phyloP scores from a whole-genome alignment of 1,284 basidiomycete genomes.

The Apiotrichum laibachii region DNA sequence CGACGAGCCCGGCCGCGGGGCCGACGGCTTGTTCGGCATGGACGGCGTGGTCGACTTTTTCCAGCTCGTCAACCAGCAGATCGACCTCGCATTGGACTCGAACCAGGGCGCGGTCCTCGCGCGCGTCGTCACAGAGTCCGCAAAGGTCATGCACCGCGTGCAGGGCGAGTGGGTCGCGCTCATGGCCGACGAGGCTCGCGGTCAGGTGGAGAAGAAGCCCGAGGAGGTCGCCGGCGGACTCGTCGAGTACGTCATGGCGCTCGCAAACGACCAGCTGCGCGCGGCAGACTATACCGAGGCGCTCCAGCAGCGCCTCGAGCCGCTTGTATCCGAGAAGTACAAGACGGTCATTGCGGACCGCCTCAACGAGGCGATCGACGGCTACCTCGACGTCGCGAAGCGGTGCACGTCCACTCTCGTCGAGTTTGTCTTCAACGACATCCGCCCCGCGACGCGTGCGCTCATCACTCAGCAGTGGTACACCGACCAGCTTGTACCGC shows the following conservation, averaged over 20 bases:
- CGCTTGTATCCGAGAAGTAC: conserved; percentile 91
- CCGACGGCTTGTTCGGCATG: conserved; percentile 84
- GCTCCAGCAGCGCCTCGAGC: conserved; percentile 78
- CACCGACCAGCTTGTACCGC: conserved; percentile 57
- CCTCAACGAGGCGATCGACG: conserved; percentile 94
- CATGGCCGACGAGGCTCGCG: conserved; percentile 81
- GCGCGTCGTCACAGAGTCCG: conserved; percentile 82
- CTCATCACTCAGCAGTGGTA: conserved; percentile 86
- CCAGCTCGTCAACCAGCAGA: conserved; percentile 97
- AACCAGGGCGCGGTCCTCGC: conserved; percentile 91
- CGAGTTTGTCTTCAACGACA: conserved; percentile 90
- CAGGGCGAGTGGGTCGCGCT: conserved; percentile 85
- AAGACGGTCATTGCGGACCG: conserved; percentile 75
- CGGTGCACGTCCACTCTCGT: conserved; percentile 93
- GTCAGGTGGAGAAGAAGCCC: conserved; percentile 74
- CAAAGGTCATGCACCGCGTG: conserved; percentile 83
- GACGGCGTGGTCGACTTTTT: conserved; percentile 94
- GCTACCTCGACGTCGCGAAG: conserved; percentile 96
- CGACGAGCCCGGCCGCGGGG: conserved; percentile 82
- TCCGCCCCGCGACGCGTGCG: conserved; percentile 81
- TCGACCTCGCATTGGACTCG: conserved; percentile 92
- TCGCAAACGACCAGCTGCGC: conserved; percentile 98
- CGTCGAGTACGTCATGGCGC: conserved; percentile 92
- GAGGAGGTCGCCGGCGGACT: conserved; percentile 85
- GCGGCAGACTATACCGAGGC: conserved; percentile 90